Percentiles rank a stretch among this genome's conserved stretches.
These are phyloP conservation scores for Acacia confusa DNA, from an alignment of 306 rosid species.

Conservation along the genomic window DNA sequence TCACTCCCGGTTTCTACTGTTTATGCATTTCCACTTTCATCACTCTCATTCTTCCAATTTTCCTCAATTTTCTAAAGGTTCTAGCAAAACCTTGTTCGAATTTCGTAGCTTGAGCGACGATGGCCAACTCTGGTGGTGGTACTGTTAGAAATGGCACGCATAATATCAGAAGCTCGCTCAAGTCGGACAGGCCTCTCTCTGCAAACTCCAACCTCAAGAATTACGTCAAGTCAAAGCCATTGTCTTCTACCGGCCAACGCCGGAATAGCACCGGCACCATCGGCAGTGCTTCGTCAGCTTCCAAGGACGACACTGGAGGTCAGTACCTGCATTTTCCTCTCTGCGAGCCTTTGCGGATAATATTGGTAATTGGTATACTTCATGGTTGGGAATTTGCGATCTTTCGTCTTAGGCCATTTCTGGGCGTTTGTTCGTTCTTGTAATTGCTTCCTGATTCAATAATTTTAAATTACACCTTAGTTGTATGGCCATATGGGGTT, in stretches of 20 bases:
- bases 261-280: slow-evolving; percentile 71
- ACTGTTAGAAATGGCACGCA: slow-evolving; percentile 55
- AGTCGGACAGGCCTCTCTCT: slow-evolving; percentile 55
- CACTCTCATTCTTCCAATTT: slow-evolving; percentile 14
- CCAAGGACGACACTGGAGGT: slow-evolving; percentile 76
- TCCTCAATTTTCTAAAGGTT: slow-evolving; percentile 22
- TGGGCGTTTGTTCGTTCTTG: neutral
- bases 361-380: neutral
- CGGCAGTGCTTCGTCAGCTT: slow-evolving; percentile 30
- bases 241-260: slow-evolving; percentile 60
- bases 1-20: slow-evolving; percentile 32
- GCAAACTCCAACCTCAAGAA: slow-evolving; percentile 53
- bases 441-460: neutral
- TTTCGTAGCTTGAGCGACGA: slow-evolving; percentile 24
- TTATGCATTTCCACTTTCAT: neutral
- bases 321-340: slow-evolving; percentile 26
- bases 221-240: slow-evolving; percentile 62
- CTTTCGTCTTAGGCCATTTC: slow-evolving; percentile 1
- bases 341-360: neutral
- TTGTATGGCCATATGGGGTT: neutral
- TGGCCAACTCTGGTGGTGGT: slow-evolving; percentile 68
- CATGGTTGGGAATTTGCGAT: slow-evolving; percentile 25
- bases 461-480: neutral
- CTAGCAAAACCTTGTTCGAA: slow-evolving; percentile 18
- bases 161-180: slow-evolving; percentile 60